Percentiles rank a stretch among this genome's conserved stretches.
phyloP scores from a whole-genome alignment of 169 alveolate genomes.

The Besnoitia besnoiti region DNA sequence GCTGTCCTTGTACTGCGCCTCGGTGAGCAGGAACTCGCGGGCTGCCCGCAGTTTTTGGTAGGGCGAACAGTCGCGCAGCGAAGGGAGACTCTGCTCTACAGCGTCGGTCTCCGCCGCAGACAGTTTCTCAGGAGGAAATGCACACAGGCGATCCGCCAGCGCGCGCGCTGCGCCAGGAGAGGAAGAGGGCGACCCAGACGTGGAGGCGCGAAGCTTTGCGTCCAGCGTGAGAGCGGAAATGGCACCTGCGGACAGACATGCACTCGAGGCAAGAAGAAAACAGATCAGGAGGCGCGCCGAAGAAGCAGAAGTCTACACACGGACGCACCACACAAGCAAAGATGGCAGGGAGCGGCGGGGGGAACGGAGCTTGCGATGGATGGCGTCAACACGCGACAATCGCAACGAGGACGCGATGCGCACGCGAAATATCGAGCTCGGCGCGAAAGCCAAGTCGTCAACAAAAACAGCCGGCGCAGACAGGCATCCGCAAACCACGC shows the following conservation, averaged over 20 bases:
- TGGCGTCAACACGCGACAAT: too few relatives aligned
- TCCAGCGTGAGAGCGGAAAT: conserved; percentile 8
- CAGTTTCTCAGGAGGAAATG: neutral
- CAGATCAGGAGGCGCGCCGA: neutral
- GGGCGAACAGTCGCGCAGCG: neutral
- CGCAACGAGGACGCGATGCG: too few relatives aligned
- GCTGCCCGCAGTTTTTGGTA: neutral
- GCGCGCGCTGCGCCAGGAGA: too few relatives aligned
- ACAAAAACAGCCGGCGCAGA: too few relatives aligned
- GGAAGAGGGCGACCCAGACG: too few relatives aligned
- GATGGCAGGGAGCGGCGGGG: too few relatives aligned
- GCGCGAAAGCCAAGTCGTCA: too few relatives aligned
- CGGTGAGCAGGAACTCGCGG: neutral
- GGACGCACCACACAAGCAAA: too few relatives aligned
- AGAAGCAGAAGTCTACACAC: neutral
- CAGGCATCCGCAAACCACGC: too few relatives aligned
- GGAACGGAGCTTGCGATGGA: too few relatives aligned
- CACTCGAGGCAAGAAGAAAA: neutral
- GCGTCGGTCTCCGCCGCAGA: neutral
- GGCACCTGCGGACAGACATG: neutral
- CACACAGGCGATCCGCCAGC: neutral
- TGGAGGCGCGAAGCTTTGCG: conserved; percentile 8
- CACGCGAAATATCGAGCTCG: too few relatives aligned
- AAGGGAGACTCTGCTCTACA: neutral
- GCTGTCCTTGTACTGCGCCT: neutral